Percentiles rank a stretch among this genome's conserved stretches.
Evolutionary conservation across 805 yeast species (phyloP).

Genomic region (Lachancea sp.): DNA sequence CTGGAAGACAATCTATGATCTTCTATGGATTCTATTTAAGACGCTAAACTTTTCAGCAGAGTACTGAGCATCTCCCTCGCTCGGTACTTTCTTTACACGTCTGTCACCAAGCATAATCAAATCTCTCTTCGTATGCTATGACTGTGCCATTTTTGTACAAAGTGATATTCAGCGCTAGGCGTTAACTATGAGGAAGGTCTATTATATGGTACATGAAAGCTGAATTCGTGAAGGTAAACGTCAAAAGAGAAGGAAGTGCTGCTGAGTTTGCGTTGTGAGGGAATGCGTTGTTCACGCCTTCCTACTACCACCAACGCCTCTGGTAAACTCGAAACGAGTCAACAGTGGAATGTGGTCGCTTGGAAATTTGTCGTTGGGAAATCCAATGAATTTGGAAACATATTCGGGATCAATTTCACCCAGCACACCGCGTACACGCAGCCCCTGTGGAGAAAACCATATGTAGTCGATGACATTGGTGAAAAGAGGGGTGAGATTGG

Average conservation of each 20-base stretch:
- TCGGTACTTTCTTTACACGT: too few species aligned
- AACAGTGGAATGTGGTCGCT: constrained; percentile 91
- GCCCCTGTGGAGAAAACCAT: constrained; percentile 82
- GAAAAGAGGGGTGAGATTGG: constrained; percentile 90
- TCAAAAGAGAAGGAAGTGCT: not conserved
- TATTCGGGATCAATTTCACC: constrained; percentile 82
- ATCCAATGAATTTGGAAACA: constrained; percentile 70
- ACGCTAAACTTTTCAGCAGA: too few species aligned
- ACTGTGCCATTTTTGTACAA: too few species aligned
- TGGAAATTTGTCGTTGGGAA: constrained; percentile 91
- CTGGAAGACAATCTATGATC: too few species aligned
- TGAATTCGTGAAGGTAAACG: constrained; percentile 1
- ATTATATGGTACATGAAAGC: not conserved
- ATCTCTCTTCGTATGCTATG: too few species aligned
- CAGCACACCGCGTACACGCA: constrained; percentile 77
- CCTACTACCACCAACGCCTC: constrained; percentile 31
- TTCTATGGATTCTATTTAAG: too few species aligned
- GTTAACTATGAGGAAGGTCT: too few species aligned
- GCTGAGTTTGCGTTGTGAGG: too few species aligned
- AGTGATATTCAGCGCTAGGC: too few species aligned
- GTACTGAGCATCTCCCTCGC: too few species aligned
- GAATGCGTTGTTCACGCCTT: constrained; percentile 15
- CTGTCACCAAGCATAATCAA: too few species aligned
- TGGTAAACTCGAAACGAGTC: constrained; percentile 67
- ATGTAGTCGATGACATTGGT: constrained; percentile 91